These are phyloP conservation scores for Nemania sp. DNA, from an alignment of 2,329 filamentous ascomycete species.

Conservation along the genomic window DNA sequence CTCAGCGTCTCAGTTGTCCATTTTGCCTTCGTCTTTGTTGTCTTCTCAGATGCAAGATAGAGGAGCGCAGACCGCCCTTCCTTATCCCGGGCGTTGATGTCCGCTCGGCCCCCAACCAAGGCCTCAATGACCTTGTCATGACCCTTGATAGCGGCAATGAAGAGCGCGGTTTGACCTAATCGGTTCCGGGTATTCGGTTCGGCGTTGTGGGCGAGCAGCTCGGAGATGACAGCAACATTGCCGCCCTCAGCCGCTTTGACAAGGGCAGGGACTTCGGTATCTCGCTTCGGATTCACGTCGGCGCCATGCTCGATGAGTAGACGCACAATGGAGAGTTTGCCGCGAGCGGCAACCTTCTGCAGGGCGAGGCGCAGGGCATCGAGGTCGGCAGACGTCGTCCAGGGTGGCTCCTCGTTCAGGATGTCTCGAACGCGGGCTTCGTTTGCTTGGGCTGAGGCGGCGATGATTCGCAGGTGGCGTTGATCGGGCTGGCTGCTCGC, in stretches of 20 bases:
- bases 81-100: constrained; percentile 41
- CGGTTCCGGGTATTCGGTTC: constrained; percentile 41
- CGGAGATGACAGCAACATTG: constrained; percentile 39
- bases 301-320: constrained; percentile 46
- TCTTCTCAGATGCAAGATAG: constrained; percentile 43
- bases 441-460: constrained; percentile 44
- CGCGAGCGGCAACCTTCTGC: constrained; percentile 44
- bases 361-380: constrained; percentile 44
- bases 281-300: constrained; percentile 41
- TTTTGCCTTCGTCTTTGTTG: constrained; percentile 36
- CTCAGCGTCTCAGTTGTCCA: constrained; percentile 48
- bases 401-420: constrained; percentile 41
- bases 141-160: constrained; percentile 41
- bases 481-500: constrained; percentile 45
- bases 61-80: constrained; percentile 44
- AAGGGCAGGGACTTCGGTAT: constrained; percentile 43
- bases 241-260: constrained; percentile 45
- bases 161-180: constrained; percentile 43
- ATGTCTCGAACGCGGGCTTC: constrained; percentile 43
- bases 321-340: constrained; percentile 41
- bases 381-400: constrained; percentile 41
- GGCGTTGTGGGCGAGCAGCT: constrained; percentile 41
- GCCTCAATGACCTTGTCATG: constrained; percentile 39
- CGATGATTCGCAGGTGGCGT: constrained; percentile 43
- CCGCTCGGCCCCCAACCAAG: constrained; percentile 41